phyloP scores from a whole-genome alignment of 2,329 filamentous ascomycete genomes.

The Aphanocladium album region DNA sequence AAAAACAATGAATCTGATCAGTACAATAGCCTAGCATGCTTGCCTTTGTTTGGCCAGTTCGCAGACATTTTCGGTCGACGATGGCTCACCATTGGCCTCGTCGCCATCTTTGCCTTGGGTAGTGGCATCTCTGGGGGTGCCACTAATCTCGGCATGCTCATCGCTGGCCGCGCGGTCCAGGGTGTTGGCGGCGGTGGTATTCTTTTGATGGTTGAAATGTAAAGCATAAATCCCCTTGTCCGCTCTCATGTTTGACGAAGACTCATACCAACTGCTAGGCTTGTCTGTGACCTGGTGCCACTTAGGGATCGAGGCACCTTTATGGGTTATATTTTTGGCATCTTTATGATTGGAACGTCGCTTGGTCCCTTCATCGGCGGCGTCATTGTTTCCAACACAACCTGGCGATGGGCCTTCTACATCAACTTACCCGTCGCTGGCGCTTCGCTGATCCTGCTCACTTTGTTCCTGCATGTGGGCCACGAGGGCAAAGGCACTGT shows the following conservation, averaged over 20 bases:
- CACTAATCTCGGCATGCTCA: slow-evolving; percentile 36
- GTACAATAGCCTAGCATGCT: too few relatives aligned
- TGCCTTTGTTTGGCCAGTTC: slow-evolving; percentile 33
- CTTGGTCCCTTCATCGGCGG: slow-evolving; percentile 24
- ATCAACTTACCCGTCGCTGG: slow-evolving; percentile 33
- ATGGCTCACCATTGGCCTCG: slow-evolving; percentile 29
- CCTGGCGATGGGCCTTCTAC: slow-evolving; percentile 39
- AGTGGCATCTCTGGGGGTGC: slow-evolving; percentile 46
- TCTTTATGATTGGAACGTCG: slow-evolving; percentile 26
- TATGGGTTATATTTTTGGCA: slow-evolving; percentile 26
- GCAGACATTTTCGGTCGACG: slow-evolving; percentile 47
- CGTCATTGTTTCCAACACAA: slow-evolving; percentile 14
- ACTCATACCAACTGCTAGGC: too few relatives aligned
- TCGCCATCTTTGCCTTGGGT: slow-evolving; percentile 44
- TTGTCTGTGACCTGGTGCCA: slow-evolving; percentile 38
- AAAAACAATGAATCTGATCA: too few relatives aligned
- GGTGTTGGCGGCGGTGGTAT: slow-evolving; percentile 35
- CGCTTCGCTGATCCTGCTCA: slow-evolving; percentile 7
- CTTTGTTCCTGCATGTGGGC: slow-evolving; percentile 15
- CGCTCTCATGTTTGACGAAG: too few relatives aligned
- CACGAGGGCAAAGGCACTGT: background rate
- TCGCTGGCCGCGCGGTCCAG: slow-evolving; percentile 42
- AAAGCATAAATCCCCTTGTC: too few relatives aligned
- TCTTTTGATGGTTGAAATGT: slow-evolving; percentile 25
- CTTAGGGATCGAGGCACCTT: slow-evolving; percentile 39